These are phyloP conservation scores for Pseudohalonectria lignicola DNA, from an alignment of 2,329 filamentous ascomycete genomes.

Conservation along the genomic window DNA sequence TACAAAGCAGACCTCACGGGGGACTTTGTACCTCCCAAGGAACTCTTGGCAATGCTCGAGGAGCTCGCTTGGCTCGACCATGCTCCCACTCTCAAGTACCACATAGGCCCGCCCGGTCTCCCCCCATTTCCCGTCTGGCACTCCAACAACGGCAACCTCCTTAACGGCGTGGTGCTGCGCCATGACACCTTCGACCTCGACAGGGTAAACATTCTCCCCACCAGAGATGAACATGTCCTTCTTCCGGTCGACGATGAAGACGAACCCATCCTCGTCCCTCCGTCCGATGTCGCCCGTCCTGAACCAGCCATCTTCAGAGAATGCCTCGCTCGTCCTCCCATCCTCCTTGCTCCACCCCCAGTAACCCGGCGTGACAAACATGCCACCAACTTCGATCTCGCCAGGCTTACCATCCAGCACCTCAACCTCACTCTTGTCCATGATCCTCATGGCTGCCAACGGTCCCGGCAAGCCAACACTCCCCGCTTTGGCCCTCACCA, in stretches of 20 bases:
- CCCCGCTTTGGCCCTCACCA: not conserved
- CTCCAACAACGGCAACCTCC: slow-evolving; percentile 5
- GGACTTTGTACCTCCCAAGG: slow-evolving; percentile 6
- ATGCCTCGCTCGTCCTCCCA: not conserved
- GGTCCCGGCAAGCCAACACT: not conserved
- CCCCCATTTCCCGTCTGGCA: slow-evolving; percentile 5
- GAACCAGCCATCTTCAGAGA: slow-evolving; percentile 1
- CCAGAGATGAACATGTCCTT: slow-evolving; percentile 8
- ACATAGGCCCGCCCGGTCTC: slow-evolving; percentile 6
- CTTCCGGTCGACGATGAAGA: slow-evolving; percentile 5
- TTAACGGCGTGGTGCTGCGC: slow-evolving; percentile 5
- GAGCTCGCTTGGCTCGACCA: slow-evolving; percentile 1
- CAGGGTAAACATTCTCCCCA: slow-evolving; percentile 9
- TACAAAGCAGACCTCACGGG: slow-evolving; percentile 3
- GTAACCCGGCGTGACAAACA: slow-evolving; percentile 3
- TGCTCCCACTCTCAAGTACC: not conserved
- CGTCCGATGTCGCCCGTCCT: slow-evolving; percentile 4
- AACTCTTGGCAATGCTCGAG: not conserved
- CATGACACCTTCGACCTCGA: slow-evolving; percentile 7
- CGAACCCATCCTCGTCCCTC: slow-evolving; percentile 5
- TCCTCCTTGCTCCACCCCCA: slow-evolving; percentile 2
- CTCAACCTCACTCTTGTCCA: not conserved
- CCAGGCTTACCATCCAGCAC: not conserved
- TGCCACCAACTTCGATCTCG: slow-evolving; percentile 1
- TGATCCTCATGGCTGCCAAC: not conserved